Percentiles rank a stretch among this genome's conserved stretches.
phyloP scores from a whole-genome alignment of 805 yeast genomes.

The Saitoella complicata region DNA sequence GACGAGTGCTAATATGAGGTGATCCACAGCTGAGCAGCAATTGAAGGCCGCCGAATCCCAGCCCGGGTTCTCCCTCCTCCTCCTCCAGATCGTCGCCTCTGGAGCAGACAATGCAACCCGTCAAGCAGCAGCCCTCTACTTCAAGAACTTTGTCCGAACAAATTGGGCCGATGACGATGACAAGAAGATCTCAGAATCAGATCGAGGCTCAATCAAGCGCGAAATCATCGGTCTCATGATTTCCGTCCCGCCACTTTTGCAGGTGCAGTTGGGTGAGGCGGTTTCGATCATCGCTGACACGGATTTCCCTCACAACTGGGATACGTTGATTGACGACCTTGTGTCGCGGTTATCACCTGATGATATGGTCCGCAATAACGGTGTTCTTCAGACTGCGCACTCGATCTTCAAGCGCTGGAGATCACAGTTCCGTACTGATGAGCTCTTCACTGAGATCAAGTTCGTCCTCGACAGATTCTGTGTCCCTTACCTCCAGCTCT shows the following conservation, averaged over 20 bases:
- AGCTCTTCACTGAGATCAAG: slow-evolving; percentile 69
- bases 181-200: slow-evolving; percentile 42
- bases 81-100: slow-evolving; percentile 65
- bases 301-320: slow-evolving; percentile 90
- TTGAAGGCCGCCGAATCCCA: not conserved
- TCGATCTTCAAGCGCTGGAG: slow-evolving; percentile 95
- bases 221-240: slow-evolving; percentile 84
- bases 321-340: slow-evolving; percentile 50
- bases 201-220: slow-evolving; percentile 49
- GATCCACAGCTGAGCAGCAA: slow-evolving; percentile 27
- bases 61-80: slow-evolving; percentile 41
- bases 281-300: slow-evolving; percentile 85
- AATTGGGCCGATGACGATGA: slow-evolving; percentile 43
- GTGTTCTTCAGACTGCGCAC: slow-evolving; percentile 83
- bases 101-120: slow-evolving; percentile 38
- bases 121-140: slow-evolving; percentile 77
- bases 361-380: slow-evolving; percentile 64
- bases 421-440: slow-evolving; percentile 83
- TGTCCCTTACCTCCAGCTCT: slow-evolving; percentile 56
- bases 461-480: slow-evolving; percentile 74
- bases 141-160: slow-evolving; percentile 71
- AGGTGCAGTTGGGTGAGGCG: slow-evolving; percentile 89
- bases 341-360: slow-evolving; percentile 45
- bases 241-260: slow-evolving; percentile 51
- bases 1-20: slow-evolving; percentile 40